Conservation (phyloP, 768 basidiomycete genomes). For the Gautieria morchelliformis region DNA sequence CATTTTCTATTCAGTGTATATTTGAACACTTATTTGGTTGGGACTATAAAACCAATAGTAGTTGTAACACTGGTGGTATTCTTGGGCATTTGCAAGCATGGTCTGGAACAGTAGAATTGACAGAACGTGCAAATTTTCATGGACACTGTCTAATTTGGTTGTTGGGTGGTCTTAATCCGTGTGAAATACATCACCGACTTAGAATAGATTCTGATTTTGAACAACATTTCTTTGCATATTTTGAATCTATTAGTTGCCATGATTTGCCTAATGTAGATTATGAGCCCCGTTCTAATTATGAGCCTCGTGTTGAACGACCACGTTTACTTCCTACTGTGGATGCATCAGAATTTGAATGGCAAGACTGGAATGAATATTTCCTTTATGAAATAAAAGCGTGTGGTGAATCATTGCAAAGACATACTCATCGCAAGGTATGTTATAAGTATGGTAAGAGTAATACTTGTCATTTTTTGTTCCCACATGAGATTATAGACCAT, state of each 20-base stretch:
- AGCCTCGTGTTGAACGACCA: conserved; percentile 18
- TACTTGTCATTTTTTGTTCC: conserved; percentile 23
- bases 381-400: conserved; percentile 13
- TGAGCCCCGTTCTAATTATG: conserved; percentile 9
- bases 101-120: conserved; percentile 34
- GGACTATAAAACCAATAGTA: conserved; percentile 4
- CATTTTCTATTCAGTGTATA: conserved; percentile 30
- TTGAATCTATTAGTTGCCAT: conserved; percentile 21
- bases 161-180: conserved; percentile 23
- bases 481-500: conserved; percentile 21
- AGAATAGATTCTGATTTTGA: conserved; percentile 12
- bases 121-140: conserved; percentile 30
- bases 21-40: conserved; percentile 20
- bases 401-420: conserved; percentile 17
- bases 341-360: neutral
- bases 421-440: conserved; percentile 17
- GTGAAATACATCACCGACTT: conserved; percentile 17
- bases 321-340: conserved; percentile 6
- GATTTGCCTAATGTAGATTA: conserved; percentile 16
- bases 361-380: conserved; percentile 12
- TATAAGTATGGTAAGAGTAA: conserved; percentile 22
- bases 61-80: conserved; percentile 20
- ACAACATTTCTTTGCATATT: conserved; percentile 11
- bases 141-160: conserved; percentile 35
- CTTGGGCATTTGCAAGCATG: conserved; percentile 25